A percentile compares a stretch with the other conserved stretches of the same genome.
Evolutionary conservation across 2,329 filamentous ascomycete genomes (phyloP).

Genomic region (Trichoderma guizhouense): DNA sequence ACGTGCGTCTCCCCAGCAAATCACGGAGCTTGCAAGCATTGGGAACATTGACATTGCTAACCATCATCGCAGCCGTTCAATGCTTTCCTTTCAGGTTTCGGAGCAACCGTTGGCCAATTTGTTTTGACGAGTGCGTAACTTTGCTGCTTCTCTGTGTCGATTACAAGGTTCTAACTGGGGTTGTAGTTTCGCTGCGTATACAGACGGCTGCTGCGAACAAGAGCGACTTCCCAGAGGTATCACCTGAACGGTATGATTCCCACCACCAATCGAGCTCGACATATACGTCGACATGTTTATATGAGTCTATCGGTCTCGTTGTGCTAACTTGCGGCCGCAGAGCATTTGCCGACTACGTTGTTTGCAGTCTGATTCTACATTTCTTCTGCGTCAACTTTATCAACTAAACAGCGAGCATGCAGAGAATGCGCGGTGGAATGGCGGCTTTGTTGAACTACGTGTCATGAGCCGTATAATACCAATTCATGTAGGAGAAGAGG

Average conservation of each 20-base stretch:
- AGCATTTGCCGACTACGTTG: conserved; percentile 93
- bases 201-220: conserved; percentile 86
- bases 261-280: not conserved
- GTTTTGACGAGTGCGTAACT: conserved; percentile 74
- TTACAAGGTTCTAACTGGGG: conserved; percentile 1
- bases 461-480: not conserved
- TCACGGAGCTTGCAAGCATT: not conserved
- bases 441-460: not conserved
- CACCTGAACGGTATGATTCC: conserved; percentile 67
- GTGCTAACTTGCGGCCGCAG: conserved; percentile 43
- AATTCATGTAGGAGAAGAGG: not conserved
- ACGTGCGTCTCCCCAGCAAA: conserved; percentile 58
- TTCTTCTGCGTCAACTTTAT: conserved; percentile 99
- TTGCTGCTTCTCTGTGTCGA: not conserved
- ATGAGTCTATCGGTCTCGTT: not conserved
- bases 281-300: not conserved
- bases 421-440: not conserved
- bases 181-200: conserved; percentile 71
- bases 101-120: conserved; percentile 92
- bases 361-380: conserved; percentile 92
- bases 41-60: not conserved
- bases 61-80: conserved; percentile 78
- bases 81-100: conserved; percentile 94
- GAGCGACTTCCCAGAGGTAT: conserved; percentile 70
- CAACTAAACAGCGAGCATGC: conserved; percentile 60